Conservation (phyloP, 345 rosid species). For the thale cress (Arabidopsis thaliana) region TAIR10.1 NC_003070.9:29187001-29187500, state of each 20-base stretch:
- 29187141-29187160: constrained; percentile 77
- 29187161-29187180: constrained; percentile 73
- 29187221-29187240: constrained; percentile 52
- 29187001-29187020: constrained; percentile 36
- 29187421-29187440: constrained; percentile 91
- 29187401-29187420: constrained; percentile 65
- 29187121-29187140: constrained; percentile 67
- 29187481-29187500: constrained; percentile 73
- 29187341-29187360: constrained; percentile 45
- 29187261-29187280: constrained; percentile 61
- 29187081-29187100: constrained; percentile 42
- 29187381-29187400: constrained; percentile 46
- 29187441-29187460: constrained; percentile 80
- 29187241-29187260: constrained; percentile 60
- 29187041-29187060: constrained; percentile 86
- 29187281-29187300: constrained; percentile 51
- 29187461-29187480: constrained; percentile 80
- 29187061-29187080: constrained; percentile 50
- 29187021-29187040: constrained; percentile 50
- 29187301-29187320: constrained; percentile 45
- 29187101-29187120: constrained; percentile 53
- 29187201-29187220: constrained; percentile 62
- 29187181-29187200: constrained; percentile 83
- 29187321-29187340: constrained; percentile 49
- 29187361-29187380: constrained; percentile 33